Evolutionary conservation across 2,329 filamentous ascomycete genomes (phyloP), one percentile per base, ranked within the genome.

Genomic region (Thyridium curvatum): DNA sequence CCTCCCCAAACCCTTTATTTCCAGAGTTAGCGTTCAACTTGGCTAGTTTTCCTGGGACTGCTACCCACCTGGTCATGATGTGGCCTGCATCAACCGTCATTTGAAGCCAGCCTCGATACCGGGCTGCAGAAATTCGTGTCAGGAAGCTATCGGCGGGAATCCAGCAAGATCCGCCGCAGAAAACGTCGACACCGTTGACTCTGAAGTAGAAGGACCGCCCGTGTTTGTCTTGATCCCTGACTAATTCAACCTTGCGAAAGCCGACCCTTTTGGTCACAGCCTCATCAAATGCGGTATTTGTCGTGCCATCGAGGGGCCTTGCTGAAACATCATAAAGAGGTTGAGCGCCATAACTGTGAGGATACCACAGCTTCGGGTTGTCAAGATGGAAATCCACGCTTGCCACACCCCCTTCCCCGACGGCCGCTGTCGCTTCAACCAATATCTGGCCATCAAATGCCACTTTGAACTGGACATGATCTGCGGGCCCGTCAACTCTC

Each of bases 21-120:
- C 6, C 21, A 26, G 10, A 10, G 21, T 26, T 10, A 26, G 21
- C 21, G 6, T 26, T 26, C 21, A 26, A 26, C 21, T 10, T 26
- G 10, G 10, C 6, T 26, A 26, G 10, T 6, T 6, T 26, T 6
- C 10, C 6, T 10, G 10, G 21, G 6, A 26, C 21, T 26, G 6
- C 21, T 26, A n/a, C n/a, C n/a, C 10, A 26, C 3, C 50, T 35
- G 12, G 50, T 35, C 69, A 56, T 82, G 71, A 35, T 80, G 62
- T 76, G 77, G 48, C 86, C 85, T 46, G 85, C 68, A 26, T 78
- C 70, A 50, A 82, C 81, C 48, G 72, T 73, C 52, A 84, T 82
- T 3, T 71, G 73, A 48, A 82, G 80, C 38, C 81, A 61, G 17
- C 79, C 49, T 68, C 64, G 18, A 66, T 71, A 52, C 65, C 66